A percentile compares a stretch with the other conserved stretches of the same genome.
These are phyloP conservation scores for Ophiostoma novo-ulmi DNA, from an alignment of 2,329 filamentous ascomycete genomes.

Conservation along the genomic window DNA sequence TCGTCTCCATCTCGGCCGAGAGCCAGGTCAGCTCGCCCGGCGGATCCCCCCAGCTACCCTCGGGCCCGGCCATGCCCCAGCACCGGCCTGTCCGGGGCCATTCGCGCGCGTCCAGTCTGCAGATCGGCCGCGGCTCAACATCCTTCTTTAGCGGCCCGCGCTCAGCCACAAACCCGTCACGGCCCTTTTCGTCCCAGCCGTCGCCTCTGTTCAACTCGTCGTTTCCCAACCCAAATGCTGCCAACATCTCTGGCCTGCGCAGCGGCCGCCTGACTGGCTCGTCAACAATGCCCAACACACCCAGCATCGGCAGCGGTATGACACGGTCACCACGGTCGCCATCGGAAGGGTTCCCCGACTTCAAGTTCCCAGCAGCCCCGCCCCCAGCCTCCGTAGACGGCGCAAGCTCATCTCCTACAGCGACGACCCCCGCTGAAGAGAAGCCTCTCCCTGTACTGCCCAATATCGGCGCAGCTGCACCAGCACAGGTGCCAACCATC, in stretches of 20 bases:
- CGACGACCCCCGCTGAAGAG: slow-evolving; percentile 27
- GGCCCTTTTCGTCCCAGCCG: slow-evolving; percentile 42
- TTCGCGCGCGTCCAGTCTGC: slow-evolving; percentile 73
- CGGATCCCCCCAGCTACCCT: slow-evolving; percentile 14
- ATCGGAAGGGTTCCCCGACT: slow-evolving; percentile 48
- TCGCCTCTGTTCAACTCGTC: slow-evolving; percentile 53
- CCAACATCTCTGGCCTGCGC: slow-evolving; percentile 37
- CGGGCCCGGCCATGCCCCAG: not conserved
- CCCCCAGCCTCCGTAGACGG: not conserved
- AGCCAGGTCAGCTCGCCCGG: slow-evolving; percentile 14
- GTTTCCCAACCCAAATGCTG: slow-evolving; percentile 37
- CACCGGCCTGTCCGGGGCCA: slow-evolving; percentile 59
- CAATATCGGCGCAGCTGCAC: not conserved
- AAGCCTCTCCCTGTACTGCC: slow-evolving; percentile 34
- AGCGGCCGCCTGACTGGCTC: slow-evolving; percentile 36
- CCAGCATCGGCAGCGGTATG: slow-evolving; percentile 34
- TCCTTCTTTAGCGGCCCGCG: not conserved
- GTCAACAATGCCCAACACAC: slow-evolving; percentile 45
- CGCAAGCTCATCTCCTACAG: not conserved
- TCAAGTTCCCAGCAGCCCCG: slow-evolving; percentile 45
- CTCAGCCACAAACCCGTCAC: slow-evolving; percentile 40
- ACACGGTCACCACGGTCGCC: slow-evolving; percentile 40
- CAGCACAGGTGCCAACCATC: slow-evolving; percentile 41
- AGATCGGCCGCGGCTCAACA: slow-evolving; percentile 49
- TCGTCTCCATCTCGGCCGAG: slow-evolving; percentile 65